These are phyloP conservation scores for Phytopythium montanum DNA, from an alignment of 352 stramenopile species.

Conservation along the genomic window DNA sequence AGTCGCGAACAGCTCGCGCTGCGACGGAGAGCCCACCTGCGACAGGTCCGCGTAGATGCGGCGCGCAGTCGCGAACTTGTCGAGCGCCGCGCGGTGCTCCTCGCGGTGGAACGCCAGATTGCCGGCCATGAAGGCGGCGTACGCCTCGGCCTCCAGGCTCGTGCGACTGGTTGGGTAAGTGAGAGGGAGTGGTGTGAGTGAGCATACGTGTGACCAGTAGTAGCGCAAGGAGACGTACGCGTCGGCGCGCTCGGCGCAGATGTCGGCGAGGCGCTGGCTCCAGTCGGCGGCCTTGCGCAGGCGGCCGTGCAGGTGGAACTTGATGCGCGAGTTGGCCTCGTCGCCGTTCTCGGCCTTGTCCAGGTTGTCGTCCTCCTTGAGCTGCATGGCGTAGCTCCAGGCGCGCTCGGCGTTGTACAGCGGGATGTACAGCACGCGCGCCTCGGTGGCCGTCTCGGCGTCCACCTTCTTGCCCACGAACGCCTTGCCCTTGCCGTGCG, in stretches of 20 bases:
- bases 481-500: constrained; percentile 82
- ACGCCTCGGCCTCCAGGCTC: constrained; percentile 86
- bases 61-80: constrained; percentile 74
- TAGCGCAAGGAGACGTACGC: constrained; percentile 30
- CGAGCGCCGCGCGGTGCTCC: constrained; percentile 74
- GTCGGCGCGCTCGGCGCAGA: constrained; percentile 77
- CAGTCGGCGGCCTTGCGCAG: constrained; percentile 87
- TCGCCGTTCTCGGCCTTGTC: constrained; percentile 84
- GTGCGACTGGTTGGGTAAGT: constrained; percentile 42
- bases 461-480: constrained; percentile 86
- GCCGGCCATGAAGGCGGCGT: constrained; percentile 85
- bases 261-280: constrained; percentile 73
- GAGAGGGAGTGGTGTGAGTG: no score
- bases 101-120: constrained; percentile 89
- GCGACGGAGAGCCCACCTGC: constrained; percentile 73
- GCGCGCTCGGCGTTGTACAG: constrained; percentile 90
- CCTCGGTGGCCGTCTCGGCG: constrained; percentile 63
- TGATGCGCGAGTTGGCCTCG: constrained; percentile 86
- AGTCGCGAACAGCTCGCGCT: constrained; percentile 75
- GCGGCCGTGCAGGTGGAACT: constrained; percentile 85
- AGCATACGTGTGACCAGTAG: no score
- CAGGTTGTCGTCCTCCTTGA: constrained; percentile 86
- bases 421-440: constrained; percentile 81
- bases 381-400: constrained; percentile 91
- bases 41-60: constrained; percentile 84